Base-by-base conservation (phyloP, 2,329 filamentous ascomycete genomes). In the Corniculantispora saksenae region DNA sequence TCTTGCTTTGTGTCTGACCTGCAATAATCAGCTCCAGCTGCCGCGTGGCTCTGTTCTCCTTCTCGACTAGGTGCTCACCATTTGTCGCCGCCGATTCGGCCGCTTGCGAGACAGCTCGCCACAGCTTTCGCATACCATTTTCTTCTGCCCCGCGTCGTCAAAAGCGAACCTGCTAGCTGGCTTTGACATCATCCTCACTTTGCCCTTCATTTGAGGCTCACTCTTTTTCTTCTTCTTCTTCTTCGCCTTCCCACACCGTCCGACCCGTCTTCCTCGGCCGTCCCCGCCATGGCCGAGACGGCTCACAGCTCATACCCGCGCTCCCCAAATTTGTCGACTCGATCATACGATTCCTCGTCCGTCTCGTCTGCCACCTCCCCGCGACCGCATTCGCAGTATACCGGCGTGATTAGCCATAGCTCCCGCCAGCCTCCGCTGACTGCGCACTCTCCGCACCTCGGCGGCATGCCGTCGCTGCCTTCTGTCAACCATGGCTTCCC, bases 261-360 rank as follows among this genome's bases (percentile, higher is more conserved):
- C 25, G 29, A 23, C 21, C 27, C 29, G 25, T 40, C 40, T 35
- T 50, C 23, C 19, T 72, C 73, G 69, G 68, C 66, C 48, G 25
- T 73, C 70, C 74, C 67, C 73, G 77, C 70, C 72, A 88, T 88
- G 85, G 80, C 84, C 71, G 81, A 84, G 59, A 70, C 73, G 66
- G 74, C 83, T 71, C 85, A 88, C 78, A 85, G 82, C 74, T 77
- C 81, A 58, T 88, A 85, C 75, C 78, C 84, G 72, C 86, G 85
- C 77, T 89, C 86, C 65, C 86, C 87, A 67, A 87, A 87, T 75
- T 81, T 80, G 67, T 87, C 86, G 69, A 84, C 82, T 68, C 82
- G 83, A 75, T 88, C 86, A 69, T 89, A 87, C 82, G 85, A 87
- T 77, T 88, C 86, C 66, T 88, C 86, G 13, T 87, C 86, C 56